Base-by-base conservation (phyloP, 345 rosid species). In the Linum lewisii region DNA sequence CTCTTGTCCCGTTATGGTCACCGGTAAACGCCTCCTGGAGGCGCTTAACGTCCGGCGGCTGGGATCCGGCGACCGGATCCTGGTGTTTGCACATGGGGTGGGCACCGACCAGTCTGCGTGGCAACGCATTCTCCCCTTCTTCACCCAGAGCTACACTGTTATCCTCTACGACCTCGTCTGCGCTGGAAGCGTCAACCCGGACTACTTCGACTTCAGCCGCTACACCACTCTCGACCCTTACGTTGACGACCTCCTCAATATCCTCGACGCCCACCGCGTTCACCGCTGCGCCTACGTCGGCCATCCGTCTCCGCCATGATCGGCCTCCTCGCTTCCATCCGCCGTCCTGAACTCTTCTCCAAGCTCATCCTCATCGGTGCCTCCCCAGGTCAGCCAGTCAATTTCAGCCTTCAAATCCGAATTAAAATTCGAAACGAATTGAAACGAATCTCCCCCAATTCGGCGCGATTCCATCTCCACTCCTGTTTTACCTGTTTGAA, bases 81-180 rank as follows among this genome's bases (percentile, higher is more conserved):
- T 86, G 13, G 85, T 92, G 10, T 62, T 86, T 5, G 92, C 89
- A 7, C 98, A 92, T 50, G 94, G 98, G 10, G 65, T 84, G 67
- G 97, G 98, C 23, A 84, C 95, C 0, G 97, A 92, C 73, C 98
- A 92, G 53, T 84, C 87, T 0, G 87, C 86, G 0, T 92, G 98
- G 97, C 87, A 86, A 44, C 78, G 81, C 22, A 81, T 92, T 69
- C 83, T 92, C 50, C 97, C 91, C 1, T 73, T 57, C 54, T 78
- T 92, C 65, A 63, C 79, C 0, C 78, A 63, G 2, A 62, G 66
- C 57, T 82, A 83, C 70, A 64, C 77, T 16, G 66, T 92, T 26
- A 71, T 88, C 38, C 84, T 92, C 51, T 86, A 75, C 34, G 97
- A 92, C 68, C 84, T 88, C 8, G 95, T 85, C 6, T 88, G 95